Conservation (phyloP, 805 yeast species). For the Kuraishia ogatae region DNA sequence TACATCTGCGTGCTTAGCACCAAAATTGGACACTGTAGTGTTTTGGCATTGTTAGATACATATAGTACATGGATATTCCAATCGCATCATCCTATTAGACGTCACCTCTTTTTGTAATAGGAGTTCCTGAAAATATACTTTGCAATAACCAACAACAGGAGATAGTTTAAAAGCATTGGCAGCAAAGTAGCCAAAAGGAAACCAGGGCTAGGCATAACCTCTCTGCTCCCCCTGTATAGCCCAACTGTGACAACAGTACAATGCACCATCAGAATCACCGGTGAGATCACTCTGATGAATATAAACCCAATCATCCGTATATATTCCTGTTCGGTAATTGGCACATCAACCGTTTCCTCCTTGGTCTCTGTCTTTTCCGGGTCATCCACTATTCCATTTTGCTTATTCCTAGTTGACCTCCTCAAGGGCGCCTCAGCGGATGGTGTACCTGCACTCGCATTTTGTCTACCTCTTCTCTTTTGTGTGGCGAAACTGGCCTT, state of each 20-base stretch:
- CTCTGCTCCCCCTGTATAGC: constrained; percentile 11
- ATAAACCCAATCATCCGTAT: constrained; percentile 16
- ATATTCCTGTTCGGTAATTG: constrained; percentile 12
- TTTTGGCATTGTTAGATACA: no score
- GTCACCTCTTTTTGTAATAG: constrained; percentile 12
- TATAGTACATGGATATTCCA: no score
- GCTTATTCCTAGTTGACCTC: background rate
- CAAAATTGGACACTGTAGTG: no score
- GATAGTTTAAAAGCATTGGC: constrained; percentile 13
- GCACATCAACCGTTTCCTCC: background rate
- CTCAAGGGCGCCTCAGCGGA: background rate
- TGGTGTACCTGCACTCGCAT: background rate
- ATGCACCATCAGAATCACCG: constrained; percentile 17
- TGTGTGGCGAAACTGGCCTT: background rate
- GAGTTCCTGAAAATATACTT: constrained; percentile 15
- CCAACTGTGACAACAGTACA: constrained; percentile 7
- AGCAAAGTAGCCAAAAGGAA: constrained; percentile 6
- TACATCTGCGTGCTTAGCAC: no score
- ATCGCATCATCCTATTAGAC: no score
- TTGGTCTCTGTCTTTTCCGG: background rate
- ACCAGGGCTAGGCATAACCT: constrained; percentile 9
- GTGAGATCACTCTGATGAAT: constrained; percentile 15
- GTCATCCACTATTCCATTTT: background rate
- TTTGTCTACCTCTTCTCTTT: background rate
- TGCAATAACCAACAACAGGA: constrained; percentile 16